A percentile compares a stretch with the other conserved stretches of the same genome.
Conservation (phyloP, 23 red algal genomes). For the Gracilaria vermiculophylla region DNA sequence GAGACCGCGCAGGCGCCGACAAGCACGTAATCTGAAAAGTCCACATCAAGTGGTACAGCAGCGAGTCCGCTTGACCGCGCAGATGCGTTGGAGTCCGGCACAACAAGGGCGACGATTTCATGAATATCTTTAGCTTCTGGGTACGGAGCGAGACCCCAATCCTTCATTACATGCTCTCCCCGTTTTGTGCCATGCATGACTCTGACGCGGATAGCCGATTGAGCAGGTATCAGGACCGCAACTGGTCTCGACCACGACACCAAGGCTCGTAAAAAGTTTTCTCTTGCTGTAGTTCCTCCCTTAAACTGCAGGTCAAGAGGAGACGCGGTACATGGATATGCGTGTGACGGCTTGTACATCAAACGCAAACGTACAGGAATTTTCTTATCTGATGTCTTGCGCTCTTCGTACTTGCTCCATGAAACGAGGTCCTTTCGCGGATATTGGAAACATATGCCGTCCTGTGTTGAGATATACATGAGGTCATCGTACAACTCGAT, state of each 20-base stretch:
- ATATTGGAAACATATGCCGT: slow-evolving; percentile 72
- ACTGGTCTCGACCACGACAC: slow-evolving; percentile 52
- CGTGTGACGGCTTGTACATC: slow-evolving; percentile 29
- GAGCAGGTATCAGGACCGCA: neutral
- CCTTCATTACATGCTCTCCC: slow-evolving; percentile 50
- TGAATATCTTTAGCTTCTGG: neutral
- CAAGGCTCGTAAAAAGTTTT: slow-evolving; percentile 68
- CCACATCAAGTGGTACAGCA: slow-evolving; percentile 86
- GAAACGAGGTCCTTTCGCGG: slow-evolving; percentile 38
- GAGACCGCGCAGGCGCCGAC: slow-evolving; percentile 65
- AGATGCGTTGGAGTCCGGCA: slow-evolving; percentile 28
- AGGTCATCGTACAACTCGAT: slow-evolving; percentile 61
- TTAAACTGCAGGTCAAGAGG: slow-evolving; percentile 77
- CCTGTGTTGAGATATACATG: slow-evolving; percentile 62
- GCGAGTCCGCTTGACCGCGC: slow-evolving; percentile 61
- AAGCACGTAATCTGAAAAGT: slow-evolving; percentile 54
- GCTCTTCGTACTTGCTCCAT: slow-evolving; percentile 74
- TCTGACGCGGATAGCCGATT: slow-evolving; percentile 31
- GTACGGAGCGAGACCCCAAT: slow-evolving; percentile 52
- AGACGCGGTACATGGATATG: slow-evolving; percentile 35
- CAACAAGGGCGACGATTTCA: slow-evolving; percentile 56
- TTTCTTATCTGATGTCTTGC: slow-evolving; percentile 42
- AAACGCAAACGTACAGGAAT: slow-evolving; percentile 63
- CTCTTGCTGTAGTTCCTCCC: slow-evolving; percentile 50
- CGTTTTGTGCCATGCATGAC: slow-evolving; percentile 36